Evolutionary conservation across 108 stramenopile species (phyloP).

Genomic region (Poteriospumella lacustris): DNA sequence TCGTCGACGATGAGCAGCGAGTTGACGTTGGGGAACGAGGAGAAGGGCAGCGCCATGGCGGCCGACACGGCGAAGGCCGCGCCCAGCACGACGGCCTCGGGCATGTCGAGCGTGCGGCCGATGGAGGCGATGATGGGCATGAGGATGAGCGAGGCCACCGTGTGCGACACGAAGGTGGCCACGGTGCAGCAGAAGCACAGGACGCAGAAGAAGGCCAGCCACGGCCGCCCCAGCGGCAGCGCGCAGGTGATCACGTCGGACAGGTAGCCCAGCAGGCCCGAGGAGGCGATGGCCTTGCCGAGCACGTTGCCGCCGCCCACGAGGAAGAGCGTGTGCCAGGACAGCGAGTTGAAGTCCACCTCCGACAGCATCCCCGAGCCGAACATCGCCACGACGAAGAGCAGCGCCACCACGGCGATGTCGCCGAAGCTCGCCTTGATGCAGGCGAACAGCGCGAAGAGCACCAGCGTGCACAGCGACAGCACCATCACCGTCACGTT

Average conservation of each 20-base stretch:
- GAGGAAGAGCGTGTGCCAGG: conserved; percentile 53
- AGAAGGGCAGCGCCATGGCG: conserved; percentile 48
- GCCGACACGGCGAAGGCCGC: conserved; percentile 42
- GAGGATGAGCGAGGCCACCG: conserved; percentile 46
- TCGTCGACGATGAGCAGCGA: conserved; percentile 32
- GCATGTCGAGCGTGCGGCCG: conserved; percentile 18
- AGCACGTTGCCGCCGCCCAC: conserved; percentile 53
- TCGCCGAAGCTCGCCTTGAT: conserved; percentile 42
- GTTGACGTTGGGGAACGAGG: conserved; percentile 48
- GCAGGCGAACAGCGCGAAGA: conserved; percentile 38
- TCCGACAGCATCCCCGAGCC: conserved; percentile 33
- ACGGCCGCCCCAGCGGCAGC: neutral
- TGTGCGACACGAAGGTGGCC: conserved; percentile 51
- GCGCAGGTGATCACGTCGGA: conserved; percentile 15
- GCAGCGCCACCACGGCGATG: conserved; percentile 43
- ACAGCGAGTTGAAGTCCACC: conserved; percentile 50
- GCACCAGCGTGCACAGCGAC: conserved; percentile 42
- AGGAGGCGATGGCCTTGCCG: conserved; percentile 41
- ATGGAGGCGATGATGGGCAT: conserved; percentile 48
- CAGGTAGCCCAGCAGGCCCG: conserved; percentile 37
- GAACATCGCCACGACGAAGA: conserved; percentile 45
- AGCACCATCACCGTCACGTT: conserved; percentile 37
- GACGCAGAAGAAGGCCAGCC: conserved; percentile 29
- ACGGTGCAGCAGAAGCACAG: conserved; percentile 32
- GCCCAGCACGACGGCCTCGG: conserved; percentile 34